A percentile compares a stretch with the other conserved stretches of the same genome.
Conservation (phyloP, 768 basidiomycete genomes). For the Suillus ampliporus region DNA sequence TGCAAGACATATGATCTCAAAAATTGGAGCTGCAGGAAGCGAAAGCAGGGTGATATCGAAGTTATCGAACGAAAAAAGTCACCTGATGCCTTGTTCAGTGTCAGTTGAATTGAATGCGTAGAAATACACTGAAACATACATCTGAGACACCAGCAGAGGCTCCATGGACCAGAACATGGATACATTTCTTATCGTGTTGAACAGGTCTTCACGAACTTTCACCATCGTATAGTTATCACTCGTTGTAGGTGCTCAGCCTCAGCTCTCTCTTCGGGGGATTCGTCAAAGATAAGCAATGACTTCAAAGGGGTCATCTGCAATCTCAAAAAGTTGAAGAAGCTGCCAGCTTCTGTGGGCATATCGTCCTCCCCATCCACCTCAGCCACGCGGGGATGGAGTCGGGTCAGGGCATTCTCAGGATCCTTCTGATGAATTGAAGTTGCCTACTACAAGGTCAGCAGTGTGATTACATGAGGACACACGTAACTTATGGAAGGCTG, state of each 20-base stretch:
- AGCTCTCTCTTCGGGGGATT: slow-evolving; percentile 54
- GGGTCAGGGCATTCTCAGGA: slow-evolving; percentile 74
- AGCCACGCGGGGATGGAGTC: slow-evolving; percentile 70
- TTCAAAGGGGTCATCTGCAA: slow-evolving; percentile 65
- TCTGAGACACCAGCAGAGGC: slow-evolving; percentile 73
- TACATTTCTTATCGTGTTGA: slow-evolving; percentile 59
- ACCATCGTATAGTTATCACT: slow-evolving; percentile 65
- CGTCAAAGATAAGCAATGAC: slow-evolving; percentile 66
- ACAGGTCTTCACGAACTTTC: slow-evolving; percentile 69
- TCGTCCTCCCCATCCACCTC: slow-evolving; percentile 67
- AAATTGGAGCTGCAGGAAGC: slow-evolving; percentile 78
- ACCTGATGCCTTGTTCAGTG: slow-evolving; percentile 64
- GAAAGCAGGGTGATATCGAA: slow-evolving; percentile 82
- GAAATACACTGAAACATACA: slow-evolving; percentile 51
- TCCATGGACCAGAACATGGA: slow-evolving; percentile 84
- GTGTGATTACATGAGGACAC: neutral
- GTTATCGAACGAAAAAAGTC: slow-evolving; percentile 89
- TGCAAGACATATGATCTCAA: slow-evolving; percentile 79
- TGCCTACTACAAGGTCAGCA: slow-evolving; percentile 47
- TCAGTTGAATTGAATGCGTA: slow-evolving; percentile 7
- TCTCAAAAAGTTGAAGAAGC: slow-evolving; percentile 84
- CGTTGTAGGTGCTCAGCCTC: slow-evolving; percentile 60
- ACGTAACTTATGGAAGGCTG: slow-evolving; percentile 59
- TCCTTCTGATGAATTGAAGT: slow-evolving; percentile 85
- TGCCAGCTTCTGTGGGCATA: slow-evolving; percentile 68